Evolutionary conservation across 306 rosid genomes (phyloP).

Genomic region (Cicer yamashitae): DNA sequence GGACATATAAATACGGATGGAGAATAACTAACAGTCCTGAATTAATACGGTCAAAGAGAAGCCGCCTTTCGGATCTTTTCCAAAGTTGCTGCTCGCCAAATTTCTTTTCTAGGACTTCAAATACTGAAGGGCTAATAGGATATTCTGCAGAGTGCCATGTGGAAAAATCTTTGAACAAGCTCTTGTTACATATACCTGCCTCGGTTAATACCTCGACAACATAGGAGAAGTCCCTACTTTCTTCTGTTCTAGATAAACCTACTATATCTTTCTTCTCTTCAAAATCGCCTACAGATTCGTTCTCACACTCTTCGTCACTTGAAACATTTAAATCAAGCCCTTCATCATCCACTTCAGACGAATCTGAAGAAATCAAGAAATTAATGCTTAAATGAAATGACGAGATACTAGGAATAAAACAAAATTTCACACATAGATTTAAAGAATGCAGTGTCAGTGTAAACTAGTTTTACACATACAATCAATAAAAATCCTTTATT

Average conservation of each 20-base stretch:
- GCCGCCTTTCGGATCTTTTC: conserved; percentile 81
- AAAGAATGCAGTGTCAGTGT: too few relatives aligned
- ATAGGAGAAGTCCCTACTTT: conserved; percentile 77
- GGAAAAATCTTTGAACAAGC: conserved; percentile 48
- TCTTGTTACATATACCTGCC: conserved; percentile 50
- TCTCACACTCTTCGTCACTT: conserved; percentile 72
- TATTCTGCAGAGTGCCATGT: conserved; percentile 63
- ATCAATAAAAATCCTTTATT: too few relatives aligned
- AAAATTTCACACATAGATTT: conserved; percentile 1
- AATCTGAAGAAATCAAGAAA: conserved; percentile 61
- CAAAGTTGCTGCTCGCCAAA: conserved; percentile 72
- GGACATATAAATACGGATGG: conserved; percentile 58
- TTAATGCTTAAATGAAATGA: conserved; percentile 31
- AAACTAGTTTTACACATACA: too few relatives aligned
- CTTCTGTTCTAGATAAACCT: conserved; percentile 59
- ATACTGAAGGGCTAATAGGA: conserved; percentile 68
- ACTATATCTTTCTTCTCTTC: conserved; percentile 48
- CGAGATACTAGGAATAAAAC: conserved; percentile 30
- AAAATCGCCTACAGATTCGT: conserved; percentile 45
- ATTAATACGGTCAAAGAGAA: conserved; percentile 80
- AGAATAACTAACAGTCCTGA: conserved; percentile 61
- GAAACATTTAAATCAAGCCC: conserved; percentile 69
- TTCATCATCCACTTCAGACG: conserved; percentile 62
- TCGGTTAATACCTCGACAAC: conserved; percentile 73
- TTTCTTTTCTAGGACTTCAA: conserved; percentile 76